Evolutionary conservation across 257 asterid genomes (phyloP), one percentile per base, ranked within the genome.

Genomic region (Petunia secreta): DNA sequence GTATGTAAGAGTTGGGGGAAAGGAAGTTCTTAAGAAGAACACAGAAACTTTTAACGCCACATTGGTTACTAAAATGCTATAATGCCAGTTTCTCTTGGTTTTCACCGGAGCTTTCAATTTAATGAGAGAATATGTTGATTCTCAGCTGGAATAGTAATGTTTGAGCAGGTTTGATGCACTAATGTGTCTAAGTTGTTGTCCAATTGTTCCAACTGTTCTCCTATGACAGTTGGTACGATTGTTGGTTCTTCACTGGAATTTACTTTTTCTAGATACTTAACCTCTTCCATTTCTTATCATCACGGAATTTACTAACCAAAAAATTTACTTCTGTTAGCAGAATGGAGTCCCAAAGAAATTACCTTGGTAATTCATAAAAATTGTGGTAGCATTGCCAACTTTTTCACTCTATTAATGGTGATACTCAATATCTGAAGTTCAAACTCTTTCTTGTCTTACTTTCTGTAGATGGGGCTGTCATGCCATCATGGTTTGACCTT

Each of bases 401-500:
- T 50, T 73, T 50, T 36, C 78, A 11, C 78, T 36, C 14, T 50
- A 34, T 5, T 11, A 36, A 3, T 73, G 78, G 63, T 50, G 78
- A 13, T 73, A 63, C 48, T 83, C 76, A 36, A 11, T 50, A 50
- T 3, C 62, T 36, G 13, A 3, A 3, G 14, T 50, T 36, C 52
- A 1, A 73, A 36, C 14, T 50, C 6, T 10, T 16, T 69, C 5
- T 1, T 52, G 14, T 73, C 50, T 50, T 54, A 80, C 44, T 59
- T 82, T 84, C 69, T 86, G 79, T 77, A 95, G 98, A 92, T 88
- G 99, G 99, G 83, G 88, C 92, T 79, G 94, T 91, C 81, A 96
- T 94, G 98, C 98, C 97, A n/a, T 93, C 98, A 0, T 93, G 98
- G 99, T 93, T 95, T 85, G 99, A 93, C 88, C 86, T 95, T 86